phyloP scores from a whole-genome alignment of 176 grass and related monocot species.

The Canna indica region DNA sequence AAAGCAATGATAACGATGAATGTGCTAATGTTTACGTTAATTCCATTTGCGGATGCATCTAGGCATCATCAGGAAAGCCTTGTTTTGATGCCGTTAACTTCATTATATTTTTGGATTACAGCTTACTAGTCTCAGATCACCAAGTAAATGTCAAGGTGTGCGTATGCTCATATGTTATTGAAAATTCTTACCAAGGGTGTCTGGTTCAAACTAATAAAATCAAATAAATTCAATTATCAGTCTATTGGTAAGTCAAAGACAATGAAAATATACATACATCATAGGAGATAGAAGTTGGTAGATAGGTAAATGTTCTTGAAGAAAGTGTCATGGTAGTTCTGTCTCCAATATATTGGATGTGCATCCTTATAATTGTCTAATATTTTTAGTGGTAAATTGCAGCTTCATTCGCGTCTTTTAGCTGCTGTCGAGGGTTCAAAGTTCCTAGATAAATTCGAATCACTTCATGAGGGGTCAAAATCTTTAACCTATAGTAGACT shows the following conservation, averaged over 20 bases:
- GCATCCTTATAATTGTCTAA: background rate
- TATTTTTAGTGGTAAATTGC: constrained; percentile 16
- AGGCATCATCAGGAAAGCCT: background rate
- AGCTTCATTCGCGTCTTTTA: constrained; percentile 73
- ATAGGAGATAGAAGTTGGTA: background rate
- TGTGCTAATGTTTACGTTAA: background rate
- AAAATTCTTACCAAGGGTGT: background rate
- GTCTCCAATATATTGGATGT: background rate
- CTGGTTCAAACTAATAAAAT: background rate
- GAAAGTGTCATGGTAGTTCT: background rate
- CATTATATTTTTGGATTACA: background rate
- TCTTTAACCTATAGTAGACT: constrained; percentile 9
- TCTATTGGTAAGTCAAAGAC: background rate
- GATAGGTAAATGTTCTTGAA: background rate
- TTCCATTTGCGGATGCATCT: background rate
- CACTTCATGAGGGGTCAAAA: constrained; percentile 33
- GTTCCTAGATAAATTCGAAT: constrained; percentile 63
- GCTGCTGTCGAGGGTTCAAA: constrained; percentile 44
- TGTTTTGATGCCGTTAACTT: background rate
- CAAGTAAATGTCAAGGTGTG: background rate
- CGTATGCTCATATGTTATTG: background rate
- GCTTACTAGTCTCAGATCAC: background rate
- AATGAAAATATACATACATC: background rate
- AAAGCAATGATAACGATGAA: background rate
- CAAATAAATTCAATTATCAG: background rate